Evolutionary conservation across 1,139 yeast genomes (phyloP).

Genomic region (Hanseniaspora gamundiae): DNA sequence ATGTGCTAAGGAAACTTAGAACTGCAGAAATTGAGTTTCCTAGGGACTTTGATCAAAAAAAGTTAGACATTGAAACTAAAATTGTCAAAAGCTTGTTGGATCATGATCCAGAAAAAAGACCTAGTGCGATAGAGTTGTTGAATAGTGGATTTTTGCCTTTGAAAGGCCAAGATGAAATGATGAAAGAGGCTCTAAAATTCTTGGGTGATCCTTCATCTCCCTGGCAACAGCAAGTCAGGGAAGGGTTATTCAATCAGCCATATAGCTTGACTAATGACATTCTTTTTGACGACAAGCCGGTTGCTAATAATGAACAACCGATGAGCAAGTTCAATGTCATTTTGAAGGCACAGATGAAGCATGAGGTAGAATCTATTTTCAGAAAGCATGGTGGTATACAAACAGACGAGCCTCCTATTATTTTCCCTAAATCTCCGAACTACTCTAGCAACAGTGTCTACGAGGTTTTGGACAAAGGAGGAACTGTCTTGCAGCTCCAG

Average conservation of each 20-base stretch:
- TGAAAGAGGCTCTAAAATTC: constrained; percentile 76
- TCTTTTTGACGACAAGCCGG: constrained; percentile 46
- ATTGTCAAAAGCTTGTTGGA: constrained; percentile 55
- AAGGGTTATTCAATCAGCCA: constrained; percentile 72
- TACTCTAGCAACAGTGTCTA: constrained; percentile 56
- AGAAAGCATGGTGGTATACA: constrained; percentile 80
- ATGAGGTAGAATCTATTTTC: constrained; percentile 49
- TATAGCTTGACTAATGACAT: constrained; percentile 73
- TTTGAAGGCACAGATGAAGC: constrained; percentile 35
- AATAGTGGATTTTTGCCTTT: constrained; percentile 78
- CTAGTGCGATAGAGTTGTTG: constrained; percentile 63
- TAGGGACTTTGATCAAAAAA: constrained; percentile 39
- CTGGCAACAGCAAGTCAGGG: constrained; percentile 87
- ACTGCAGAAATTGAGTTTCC: constrained; percentile 54
- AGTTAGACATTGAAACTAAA: constrained; percentile 45
- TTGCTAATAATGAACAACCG: constrained; percentile 3
- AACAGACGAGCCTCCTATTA: constrained; percentile 42
- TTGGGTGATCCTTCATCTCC: constrained; percentile 85
- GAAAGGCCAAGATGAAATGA: constrained; percentile 79
- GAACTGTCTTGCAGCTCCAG: constrained; percentile 77
- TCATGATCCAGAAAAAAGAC: constrained; percentile 69
- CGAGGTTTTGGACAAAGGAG: constrained; percentile 73
- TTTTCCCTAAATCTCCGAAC: constrained; percentile 73
- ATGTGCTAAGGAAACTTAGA: constrained; percentile 53
- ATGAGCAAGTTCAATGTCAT: constrained; percentile 25